These are phyloP conservation scores for Nitzschia palea DNA, from an alignment of 108 stramenopile species.

Conservation along the genomic window DNA sequence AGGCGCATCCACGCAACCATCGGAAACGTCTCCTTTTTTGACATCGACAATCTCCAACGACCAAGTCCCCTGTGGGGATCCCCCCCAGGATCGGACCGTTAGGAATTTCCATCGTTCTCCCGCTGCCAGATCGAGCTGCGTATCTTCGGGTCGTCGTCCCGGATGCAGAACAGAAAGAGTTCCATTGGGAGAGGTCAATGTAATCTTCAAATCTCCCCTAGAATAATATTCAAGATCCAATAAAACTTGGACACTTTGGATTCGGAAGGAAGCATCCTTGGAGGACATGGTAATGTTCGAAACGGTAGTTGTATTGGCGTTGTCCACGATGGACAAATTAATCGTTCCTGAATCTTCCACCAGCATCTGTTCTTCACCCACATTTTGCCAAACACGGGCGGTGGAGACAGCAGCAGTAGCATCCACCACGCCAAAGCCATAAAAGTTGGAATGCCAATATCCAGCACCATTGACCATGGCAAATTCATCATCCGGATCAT, in stretches of 20 bases:
- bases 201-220: slow-evolving; percentile 33
- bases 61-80: slow-evolving; percentile 13
- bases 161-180: slow-evolving; percentile 25
- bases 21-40: slow-evolving; percentile 8
- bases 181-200: slow-evolving; percentile 24
- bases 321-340: slow-evolving; percentile 7
- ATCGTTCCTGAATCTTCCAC: background rate
- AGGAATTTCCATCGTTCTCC: slow-evolving; percentile 25
- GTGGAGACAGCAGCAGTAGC: slow-evolving; percentile 28
- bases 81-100: slow-evolving; percentile 36
- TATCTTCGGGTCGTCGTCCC: slow-evolving; percentile 17
- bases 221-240: slow-evolving; percentile 18
- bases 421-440: slow-evolving; percentile 55
- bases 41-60: slow-evolving; percentile 14
- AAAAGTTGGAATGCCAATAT: slow-evolving; percentile 29
- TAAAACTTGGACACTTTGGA: slow-evolving; percentile 18
- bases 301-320: background rate
- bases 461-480: slow-evolving; percentile 31
- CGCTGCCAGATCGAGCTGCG: background rate
- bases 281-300: background rate
- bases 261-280: background rate
- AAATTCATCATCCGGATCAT: slow-evolving; percentile 9
- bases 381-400: slow-evolving; percentile 18
- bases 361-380: slow-evolving; percentile 16
- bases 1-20: background rate